Conservation (phyloP, 768 basidiomycete genomes). For the Amanita brunnescens region DNA sequence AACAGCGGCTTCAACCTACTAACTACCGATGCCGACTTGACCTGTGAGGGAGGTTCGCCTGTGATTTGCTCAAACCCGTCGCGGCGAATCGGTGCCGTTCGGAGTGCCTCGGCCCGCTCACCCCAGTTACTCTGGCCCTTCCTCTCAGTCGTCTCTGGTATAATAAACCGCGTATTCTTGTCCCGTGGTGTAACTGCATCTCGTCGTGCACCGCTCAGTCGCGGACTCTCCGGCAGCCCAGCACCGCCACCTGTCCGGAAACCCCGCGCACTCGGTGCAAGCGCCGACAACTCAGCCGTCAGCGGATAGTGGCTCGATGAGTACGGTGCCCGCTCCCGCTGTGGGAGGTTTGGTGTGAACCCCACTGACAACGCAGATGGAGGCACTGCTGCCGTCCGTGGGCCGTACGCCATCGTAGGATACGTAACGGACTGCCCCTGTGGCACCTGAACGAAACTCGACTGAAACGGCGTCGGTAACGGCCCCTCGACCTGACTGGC, state of each 20-base stretch:
- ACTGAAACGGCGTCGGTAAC: constrained; percentile 20
- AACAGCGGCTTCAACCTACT: not conserved
- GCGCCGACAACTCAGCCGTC: not conserved
- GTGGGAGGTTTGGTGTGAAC: constrained; percentile 2
- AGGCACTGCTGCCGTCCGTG: constrained; percentile 3
- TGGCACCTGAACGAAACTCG: constrained; percentile 17
- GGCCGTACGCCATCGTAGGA: not conserved
- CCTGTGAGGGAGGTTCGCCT: not conserved
- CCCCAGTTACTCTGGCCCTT: not conserved
- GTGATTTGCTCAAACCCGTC: not conserved
- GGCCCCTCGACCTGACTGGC: constrained; percentile 24
- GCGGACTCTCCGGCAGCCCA: constrained; percentile 1
- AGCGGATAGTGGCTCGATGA: constrained; percentile 1
- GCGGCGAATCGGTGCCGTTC: not conserved
- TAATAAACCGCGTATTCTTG: constrained; percentile 7
- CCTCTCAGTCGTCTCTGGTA: not conserved
- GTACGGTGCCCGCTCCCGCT: not conserved
- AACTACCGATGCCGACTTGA: not conserved
- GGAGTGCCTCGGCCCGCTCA: not conserved
- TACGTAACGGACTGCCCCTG: not conserved
- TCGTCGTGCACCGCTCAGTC: not conserved
- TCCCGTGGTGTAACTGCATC: constrained; percentile 2
- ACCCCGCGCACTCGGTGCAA: not conserved
- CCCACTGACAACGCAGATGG: constrained; percentile 1
- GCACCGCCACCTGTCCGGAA: not conserved